Conservation (phyloP, 225 moss, liverwort and hornwort genomes). For the Ulota crispa region DNA sequence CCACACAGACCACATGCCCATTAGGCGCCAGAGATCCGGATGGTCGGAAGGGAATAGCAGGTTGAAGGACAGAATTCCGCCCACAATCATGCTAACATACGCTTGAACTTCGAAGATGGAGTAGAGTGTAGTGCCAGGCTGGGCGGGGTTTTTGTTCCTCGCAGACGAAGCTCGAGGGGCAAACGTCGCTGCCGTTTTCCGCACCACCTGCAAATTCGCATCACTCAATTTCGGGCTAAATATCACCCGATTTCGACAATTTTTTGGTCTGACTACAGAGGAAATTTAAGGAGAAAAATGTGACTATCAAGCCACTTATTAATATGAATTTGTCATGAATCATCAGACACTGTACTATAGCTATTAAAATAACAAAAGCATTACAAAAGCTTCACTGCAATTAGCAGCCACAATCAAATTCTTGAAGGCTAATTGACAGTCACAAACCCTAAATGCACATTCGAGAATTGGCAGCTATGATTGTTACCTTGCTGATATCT, state of each 20-base stretch:
- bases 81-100: constrained; percentile 77
- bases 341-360: not conserved
- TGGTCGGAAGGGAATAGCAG: constrained; percentile 94
- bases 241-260: not conserved
- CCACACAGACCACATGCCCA: constrained; percentile 99
- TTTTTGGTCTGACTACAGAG: not conserved
- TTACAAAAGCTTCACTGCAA: not conserved
- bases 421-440: not conserved
- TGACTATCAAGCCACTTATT: not conserved
- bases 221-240: not conserved
- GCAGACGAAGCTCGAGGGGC: constrained; percentile 89
- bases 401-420: not conserved
- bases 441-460: not conserved
- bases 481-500: constrained; percentile 24
- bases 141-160: constrained; percentile 77
- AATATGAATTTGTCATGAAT: not conserved
- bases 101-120: constrained; percentile 82
- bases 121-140: constrained; percentile 81
- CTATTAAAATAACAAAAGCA: not conserved
- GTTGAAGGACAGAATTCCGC: constrained; percentile 89
- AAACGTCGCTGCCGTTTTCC: constrained; percentile 92
- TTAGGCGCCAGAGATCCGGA: constrained; percentile 89
- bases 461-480: not conserved
- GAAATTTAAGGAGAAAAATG: not conserved
- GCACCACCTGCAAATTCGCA: constrained; percentile 68